Percentiles rank a stretch among this genome's conserved stretches.
These are phyloP conservation scores for Eucalyptus erythrocorys DNA, from an alignment of 345 rosid species.

Conservation along the genomic window DNA sequence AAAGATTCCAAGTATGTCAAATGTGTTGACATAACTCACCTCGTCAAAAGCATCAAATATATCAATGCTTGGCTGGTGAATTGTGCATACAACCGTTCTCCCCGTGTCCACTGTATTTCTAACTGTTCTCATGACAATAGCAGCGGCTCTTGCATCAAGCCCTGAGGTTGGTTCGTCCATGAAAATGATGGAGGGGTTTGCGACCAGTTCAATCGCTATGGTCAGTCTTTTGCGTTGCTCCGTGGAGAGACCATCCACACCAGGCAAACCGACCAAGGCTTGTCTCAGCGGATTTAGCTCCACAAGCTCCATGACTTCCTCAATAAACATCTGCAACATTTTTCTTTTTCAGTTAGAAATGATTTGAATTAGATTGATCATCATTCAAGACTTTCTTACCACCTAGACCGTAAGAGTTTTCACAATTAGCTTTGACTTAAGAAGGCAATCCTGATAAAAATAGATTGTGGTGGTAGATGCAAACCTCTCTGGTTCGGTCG, in stretches of 20 bases:
- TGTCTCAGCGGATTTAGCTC: constrained; percentile 47
- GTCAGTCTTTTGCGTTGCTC: constrained; percentile 92
- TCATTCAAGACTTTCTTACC: not conserved
- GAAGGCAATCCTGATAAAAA: not conserved
- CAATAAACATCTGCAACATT: constrained; percentile 59
- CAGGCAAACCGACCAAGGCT: constrained; percentile 77
- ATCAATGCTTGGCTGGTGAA: constrained; percentile 91
- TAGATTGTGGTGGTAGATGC: not conserved
- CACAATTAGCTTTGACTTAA: not conserved
- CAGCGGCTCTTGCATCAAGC: constrained; percentile 91
- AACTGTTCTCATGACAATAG: constrained; percentile 85
- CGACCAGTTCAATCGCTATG: constrained; percentile 87
- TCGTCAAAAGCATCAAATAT: constrained; percentile 92
- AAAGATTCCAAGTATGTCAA: not conserved
- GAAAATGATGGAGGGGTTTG: constrained; percentile 86
- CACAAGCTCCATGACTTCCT: constrained; percentile 88
- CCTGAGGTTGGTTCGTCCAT: constrained; percentile 99
- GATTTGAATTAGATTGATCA: not conserved
- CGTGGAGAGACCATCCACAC: constrained; percentile 71
- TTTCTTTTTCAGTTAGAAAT: not conserved
- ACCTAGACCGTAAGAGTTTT: not conserved
- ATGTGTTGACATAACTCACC: constrained; percentile 11
- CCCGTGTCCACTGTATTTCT: constrained; percentile 91
- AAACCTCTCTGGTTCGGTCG: constrained; percentile 23
- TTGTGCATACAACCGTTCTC: constrained; percentile 91